A percentile compares a stretch with the other conserved stretches of the same genome.
Evolutionary conservation across 768 basidiomycete species (phyloP).

Genomic region (Candolleomyces efflorescens): DNA sequence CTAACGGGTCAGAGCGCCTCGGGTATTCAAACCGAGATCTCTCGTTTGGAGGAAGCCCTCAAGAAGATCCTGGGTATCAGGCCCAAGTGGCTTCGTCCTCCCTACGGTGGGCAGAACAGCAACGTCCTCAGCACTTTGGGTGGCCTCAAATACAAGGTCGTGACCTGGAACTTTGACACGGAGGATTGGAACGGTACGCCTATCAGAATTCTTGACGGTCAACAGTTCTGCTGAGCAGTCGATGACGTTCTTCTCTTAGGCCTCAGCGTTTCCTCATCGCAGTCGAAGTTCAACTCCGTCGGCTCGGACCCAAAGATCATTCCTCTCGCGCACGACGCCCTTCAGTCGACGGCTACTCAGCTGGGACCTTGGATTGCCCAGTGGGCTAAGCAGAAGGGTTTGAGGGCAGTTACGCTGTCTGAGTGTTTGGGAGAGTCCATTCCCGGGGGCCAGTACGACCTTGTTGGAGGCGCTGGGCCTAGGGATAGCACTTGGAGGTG

Average conservation of each 20-base stretch:
- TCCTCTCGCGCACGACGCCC: slow-evolving; percentile 13
- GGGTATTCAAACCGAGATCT: slow-evolving; percentile 7
- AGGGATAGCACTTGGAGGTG: slow-evolving; percentile 10
- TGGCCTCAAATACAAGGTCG: slow-evolving; percentile 11
- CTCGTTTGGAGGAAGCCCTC: slow-evolving; percentile 10
- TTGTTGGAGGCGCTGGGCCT: not conserved
- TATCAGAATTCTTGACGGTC: not conserved
- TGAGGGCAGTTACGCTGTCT: slow-evolving; percentile 14
- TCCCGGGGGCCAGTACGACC: slow-evolving; percentile 12
- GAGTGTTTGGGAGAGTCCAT: slow-evolving; percentile 15
- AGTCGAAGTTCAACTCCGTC: slow-evolving; percentile 11
- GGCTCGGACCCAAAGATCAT: slow-evolving; percentile 12
- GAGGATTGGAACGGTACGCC: slow-evolving; percentile 13
- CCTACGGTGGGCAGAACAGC: slow-evolving; percentile 10
- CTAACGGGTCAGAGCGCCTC: slow-evolving; percentile 24
- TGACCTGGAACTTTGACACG: slow-evolving; percentile 16
- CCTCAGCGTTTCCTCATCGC: slow-evolving; percentile 7
- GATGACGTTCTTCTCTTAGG: not conserved
- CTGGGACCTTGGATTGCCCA: slow-evolving; percentile 14
- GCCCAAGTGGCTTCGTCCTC: slow-evolving; percentile 16
- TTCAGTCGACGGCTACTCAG: slow-evolving; percentile 14
- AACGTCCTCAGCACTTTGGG: slow-evolving; percentile 9
- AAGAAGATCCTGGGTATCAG: slow-evolving; percentile 15
- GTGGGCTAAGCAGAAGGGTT: slow-evolving; percentile 11
- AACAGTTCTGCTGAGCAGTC: not conserved